phyloP scores from a whole-genome alignment of 2,329 filamentous ascomycete genomes.

The Dendryphion nanum region DNA sequence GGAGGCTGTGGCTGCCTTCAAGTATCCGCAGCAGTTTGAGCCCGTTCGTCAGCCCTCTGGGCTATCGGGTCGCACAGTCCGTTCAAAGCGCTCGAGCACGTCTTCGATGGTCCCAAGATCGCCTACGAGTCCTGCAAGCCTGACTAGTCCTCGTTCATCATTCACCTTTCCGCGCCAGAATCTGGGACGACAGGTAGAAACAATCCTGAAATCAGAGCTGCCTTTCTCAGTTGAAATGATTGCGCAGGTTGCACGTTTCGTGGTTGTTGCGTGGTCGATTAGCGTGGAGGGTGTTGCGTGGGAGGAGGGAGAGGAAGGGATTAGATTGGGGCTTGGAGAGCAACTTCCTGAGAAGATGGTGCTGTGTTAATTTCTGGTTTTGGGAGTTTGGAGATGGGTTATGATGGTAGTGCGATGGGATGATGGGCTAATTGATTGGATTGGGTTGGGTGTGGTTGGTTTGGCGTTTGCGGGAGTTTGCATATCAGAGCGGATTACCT shows the following conservation, averaged over 20 bases:
- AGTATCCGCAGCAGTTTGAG: not conserved
- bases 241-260: slow-evolving; percentile 23
- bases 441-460: too few species aligned
- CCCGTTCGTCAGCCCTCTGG: not conserved
- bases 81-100: not conserved
- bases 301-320: slow-evolving; percentile 10
- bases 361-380: slow-evolving; percentile 1
- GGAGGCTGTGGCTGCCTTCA: slow-evolving; percentile 14
- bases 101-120: not conserved
- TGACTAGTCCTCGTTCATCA: slow-evolving; percentile 2
- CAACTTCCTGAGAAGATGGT: slow-evolving; percentile 1
- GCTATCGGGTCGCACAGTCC: not conserved
- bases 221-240: slow-evolving; percentile 24
- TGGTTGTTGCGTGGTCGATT: slow-evolving; percentile 33
- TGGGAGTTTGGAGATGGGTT: too few species aligned
- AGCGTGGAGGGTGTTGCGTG: slow-evolving; percentile 26
- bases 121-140: not conserved
- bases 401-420: too few species aligned
- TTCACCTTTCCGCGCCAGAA: slow-evolving; percentile 13
- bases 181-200: slow-evolving; percentile 24
- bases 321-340: not conserved
- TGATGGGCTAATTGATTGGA: too few species aligned
- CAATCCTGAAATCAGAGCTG: slow-evolving; percentile 22
- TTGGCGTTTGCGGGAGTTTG: too few species aligned
- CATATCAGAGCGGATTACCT: too few species aligned